Percentiles rank a stretch among this genome's conserved stretches.
Evolutionary conservation across 176 grass and related monocot genomes (phyloP).

Genomic region (Alopecurus myosuroides): DNA sequence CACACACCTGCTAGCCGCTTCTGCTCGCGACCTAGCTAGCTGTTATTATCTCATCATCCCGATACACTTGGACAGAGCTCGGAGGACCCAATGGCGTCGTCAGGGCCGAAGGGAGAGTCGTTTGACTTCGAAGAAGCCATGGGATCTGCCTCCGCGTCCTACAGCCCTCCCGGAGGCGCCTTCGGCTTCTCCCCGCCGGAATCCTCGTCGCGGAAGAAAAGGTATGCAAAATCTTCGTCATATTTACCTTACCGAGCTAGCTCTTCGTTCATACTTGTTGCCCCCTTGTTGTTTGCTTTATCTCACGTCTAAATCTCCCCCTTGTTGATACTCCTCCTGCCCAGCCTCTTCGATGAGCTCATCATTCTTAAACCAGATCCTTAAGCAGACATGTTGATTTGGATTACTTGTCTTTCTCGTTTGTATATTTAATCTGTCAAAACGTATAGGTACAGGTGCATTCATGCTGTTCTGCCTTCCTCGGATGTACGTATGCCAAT

Average conservation of each 20-base stretch:
- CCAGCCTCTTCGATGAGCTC: not conserved
- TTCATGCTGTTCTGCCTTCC: not conserved
- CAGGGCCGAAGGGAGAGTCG: conserved; percentile 29
- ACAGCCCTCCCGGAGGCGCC: conserved; percentile 25
- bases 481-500: not conserved
- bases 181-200: conserved; percentile 25
- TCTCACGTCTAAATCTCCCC: not conserved
- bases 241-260: not conserved
- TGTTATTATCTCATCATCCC: not conserved
- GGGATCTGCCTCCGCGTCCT: conserved; percentile 34
- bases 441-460: not conserved
- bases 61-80: not conserved
- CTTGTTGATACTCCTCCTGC: not conserved
- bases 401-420: not conserved
- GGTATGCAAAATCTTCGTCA: not conserved
- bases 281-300: not conserved
- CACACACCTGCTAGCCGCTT: conserved; percentile 15
- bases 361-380: not conserved
- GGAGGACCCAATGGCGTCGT: conserved; percentile 13
- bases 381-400: conserved; percentile 5
- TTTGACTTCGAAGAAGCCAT: conserved; percentile 32
- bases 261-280: not conserved
- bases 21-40: not conserved
- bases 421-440: not conserved
- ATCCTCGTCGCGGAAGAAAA: conserved; percentile 33